A percentile compares a stretch with the other conserved stretches of the same genome.
phyloP scores from a whole-genome alignment of 1,284 basidiomycete genomes.

The Moesziomyces parantarcticus region DNA sequence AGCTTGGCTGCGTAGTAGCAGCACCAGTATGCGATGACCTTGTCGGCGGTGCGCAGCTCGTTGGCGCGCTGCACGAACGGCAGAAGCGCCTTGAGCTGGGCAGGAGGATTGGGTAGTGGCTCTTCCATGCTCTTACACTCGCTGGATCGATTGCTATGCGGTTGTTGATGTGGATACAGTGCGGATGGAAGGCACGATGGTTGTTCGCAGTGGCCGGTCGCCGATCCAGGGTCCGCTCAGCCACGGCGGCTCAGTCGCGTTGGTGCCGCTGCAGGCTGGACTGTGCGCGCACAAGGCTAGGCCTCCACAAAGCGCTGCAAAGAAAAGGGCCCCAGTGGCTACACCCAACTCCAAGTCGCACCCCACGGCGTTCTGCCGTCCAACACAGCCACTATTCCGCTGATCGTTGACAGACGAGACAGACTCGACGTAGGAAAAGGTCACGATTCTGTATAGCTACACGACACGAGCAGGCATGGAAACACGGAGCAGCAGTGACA shows the following conservation, averaged over 20 bases:
- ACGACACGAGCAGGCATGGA: neutral
- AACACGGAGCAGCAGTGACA: slow-evolving; percentile 10
- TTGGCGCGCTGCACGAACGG: slow-evolving; percentile 89
- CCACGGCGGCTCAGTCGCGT: neutral
- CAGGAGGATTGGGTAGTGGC: slow-evolving; percentile 40
- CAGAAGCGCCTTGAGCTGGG: slow-evolving; percentile 71
- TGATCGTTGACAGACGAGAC: neutral
- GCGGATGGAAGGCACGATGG: neutral
- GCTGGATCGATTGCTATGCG: neutral
- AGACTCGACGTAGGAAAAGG: neutral
- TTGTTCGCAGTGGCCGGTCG: no score
- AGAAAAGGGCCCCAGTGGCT: neutral
- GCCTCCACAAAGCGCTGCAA: neutral
- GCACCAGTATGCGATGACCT: slow-evolving; percentile 95
- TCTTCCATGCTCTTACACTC: slow-evolving; percentile 41
- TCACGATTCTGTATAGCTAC: slow-evolving; percentile 12
- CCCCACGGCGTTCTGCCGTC: no score
- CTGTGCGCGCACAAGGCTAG: slow-evolving; percentile 14
- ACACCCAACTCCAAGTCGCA: neutral
- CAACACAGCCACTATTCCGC: neutral
- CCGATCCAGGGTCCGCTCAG: neutral
- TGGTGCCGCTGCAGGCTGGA: slow-evolving; percentile 12
- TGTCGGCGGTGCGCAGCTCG: slow-evolving; percentile 83
- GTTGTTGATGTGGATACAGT: neutral
- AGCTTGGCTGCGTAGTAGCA: slow-evolving; percentile 87